Evolutionary conservation across 371 early-diverging fungal genomes (phyloP).

Genomic region (Encephalitozoon intestinalis): DNA sequence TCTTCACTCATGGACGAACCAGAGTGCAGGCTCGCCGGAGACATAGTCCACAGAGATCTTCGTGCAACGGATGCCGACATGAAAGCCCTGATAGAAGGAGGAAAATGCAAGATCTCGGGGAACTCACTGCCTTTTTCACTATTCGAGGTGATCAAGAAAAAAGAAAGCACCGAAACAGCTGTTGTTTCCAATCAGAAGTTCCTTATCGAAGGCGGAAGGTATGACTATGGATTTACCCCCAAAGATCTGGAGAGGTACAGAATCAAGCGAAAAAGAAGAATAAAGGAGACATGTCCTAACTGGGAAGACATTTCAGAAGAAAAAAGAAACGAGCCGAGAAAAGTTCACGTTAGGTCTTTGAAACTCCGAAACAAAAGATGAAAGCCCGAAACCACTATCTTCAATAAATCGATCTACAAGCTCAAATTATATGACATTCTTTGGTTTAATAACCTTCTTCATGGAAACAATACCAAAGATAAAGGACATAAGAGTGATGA

Average conservation of each 20-base stretch:
- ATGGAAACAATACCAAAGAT: neutral
- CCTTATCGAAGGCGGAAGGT: neutral
- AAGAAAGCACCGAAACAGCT: neutral
- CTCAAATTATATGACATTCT: neutral
- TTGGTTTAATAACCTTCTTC: neutral
- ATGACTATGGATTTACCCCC: neutral
- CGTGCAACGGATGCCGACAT: neutral
- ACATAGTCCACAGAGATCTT: too few species aligned
- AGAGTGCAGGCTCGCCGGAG: neutral
- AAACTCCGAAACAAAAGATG: neutral
- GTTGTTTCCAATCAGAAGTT: neutral
- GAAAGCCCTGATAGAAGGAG: neutral
- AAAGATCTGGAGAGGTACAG: neutral
- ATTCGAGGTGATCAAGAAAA: neutral
- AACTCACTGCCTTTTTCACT: neutral
- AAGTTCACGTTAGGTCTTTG: neutral
- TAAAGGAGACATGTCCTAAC: neutral
- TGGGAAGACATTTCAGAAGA: conserved; percentile 23
- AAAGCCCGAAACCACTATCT: neutral
- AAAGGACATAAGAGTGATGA: neutral
- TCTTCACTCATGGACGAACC: neutral
- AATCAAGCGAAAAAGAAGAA: conserved; percentile 7
- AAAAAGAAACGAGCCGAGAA: conserved; percentile 17
- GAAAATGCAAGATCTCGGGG: neutral
- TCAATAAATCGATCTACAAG: neutral